Evolutionary conservation across 169 alveolate genomes (phyloP), one percentile per base, ranked within the genome.

Genomic region (Cryptosporidium ryanae): DNA sequence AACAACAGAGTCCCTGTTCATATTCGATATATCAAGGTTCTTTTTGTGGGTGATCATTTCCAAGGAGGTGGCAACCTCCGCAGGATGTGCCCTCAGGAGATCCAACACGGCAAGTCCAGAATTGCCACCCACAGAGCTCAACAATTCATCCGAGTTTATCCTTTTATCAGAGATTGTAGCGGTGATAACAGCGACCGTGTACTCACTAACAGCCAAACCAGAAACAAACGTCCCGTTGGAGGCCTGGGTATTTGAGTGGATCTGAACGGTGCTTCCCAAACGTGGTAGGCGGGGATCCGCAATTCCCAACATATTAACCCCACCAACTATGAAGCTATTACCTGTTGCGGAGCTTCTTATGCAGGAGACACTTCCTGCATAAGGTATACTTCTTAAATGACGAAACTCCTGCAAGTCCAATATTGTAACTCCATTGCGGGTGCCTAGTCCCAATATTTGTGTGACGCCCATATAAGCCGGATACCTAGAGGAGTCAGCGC

Each of bases 281-380:
- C 87, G 38, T 2, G 87, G 87, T 17, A 76, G 64, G 3, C 87
- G 38, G 17, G 71, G 38, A 46, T 76, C 87, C 15, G 87, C 87
- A 18, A 76, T 61, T 23, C 76, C 87, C 23, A 76, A 43, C 76
- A 61, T 76, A 46, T 76, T 76, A 10, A 55, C 44, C 12, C 87
- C 87, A 18, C 87, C 87, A 2, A 76, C 87, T 18, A 76, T 61
- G 17, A 76, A 76, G 27, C 64, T 76, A 12, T 67, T 43, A 52
- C 76, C 32, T 8, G 18, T 55, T 13, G 71, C 46, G 6, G 87
- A 76, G 15, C 87, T 55, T 48, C 63, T 52, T 2, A 76, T 59
- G 29, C 87, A 76, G 5, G 71, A 43, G n/a, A 76, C 59, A n/a
- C 70, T 61, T 8, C 87, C 71, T 17, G 32, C 63, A 61, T 76